Evolutionary conservation across 805 yeast species (phyloP), one percentile per base, ranked within the genome.

Genomic region (Brettanomyces nanus): DNA sequence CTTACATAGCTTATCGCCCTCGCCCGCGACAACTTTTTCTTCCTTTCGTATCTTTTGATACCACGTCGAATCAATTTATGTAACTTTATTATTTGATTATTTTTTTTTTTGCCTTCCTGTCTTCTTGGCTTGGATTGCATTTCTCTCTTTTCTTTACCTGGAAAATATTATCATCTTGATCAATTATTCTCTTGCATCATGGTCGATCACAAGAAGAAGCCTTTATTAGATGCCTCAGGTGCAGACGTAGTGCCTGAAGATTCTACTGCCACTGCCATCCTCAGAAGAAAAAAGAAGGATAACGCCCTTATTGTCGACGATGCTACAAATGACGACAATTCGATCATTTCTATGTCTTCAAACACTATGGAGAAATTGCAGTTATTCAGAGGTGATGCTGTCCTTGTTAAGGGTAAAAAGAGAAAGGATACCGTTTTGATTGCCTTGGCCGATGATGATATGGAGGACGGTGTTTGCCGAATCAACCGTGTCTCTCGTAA

Each of bases 301-400:
- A 92, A 92, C 62, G 68, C 95, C 37, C 69, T 92, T 51, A 67
- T 92, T 46, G 97, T 92, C 37, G 99, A 92, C 58, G 98, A 92
- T 65, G 97, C 99, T 47, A 78, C 81, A 53, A 86, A 85, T 53
- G 99, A 92, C 62, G 99, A 92, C 63, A 92, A 92, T 66, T 87
- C 97, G 21, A 94, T 90, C 47, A 85, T 92, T 59, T 83, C 97
- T 36, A 85, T 92, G 81, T 82, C 94, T 26, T 84, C 95, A 14
- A 81, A 81, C 61, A 92, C 97, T 14, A 85, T 92, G 95, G 98
- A 92, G 58, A 71, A 81, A 54, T 71, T 92, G 44, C 95, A 92
- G 63, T 73, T 92, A 59, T 92, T 92, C 75, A 79, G 97, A 46
- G 99, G 99, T 52, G 99, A 92, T 59, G 92, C 97, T 26, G 97